Evolutionary conservation across 495 filamentous ascomycete genomes (phyloP), one percentile per base, ranked within the genome.

Genomic region (Aspergillus baeticus): DNA sequence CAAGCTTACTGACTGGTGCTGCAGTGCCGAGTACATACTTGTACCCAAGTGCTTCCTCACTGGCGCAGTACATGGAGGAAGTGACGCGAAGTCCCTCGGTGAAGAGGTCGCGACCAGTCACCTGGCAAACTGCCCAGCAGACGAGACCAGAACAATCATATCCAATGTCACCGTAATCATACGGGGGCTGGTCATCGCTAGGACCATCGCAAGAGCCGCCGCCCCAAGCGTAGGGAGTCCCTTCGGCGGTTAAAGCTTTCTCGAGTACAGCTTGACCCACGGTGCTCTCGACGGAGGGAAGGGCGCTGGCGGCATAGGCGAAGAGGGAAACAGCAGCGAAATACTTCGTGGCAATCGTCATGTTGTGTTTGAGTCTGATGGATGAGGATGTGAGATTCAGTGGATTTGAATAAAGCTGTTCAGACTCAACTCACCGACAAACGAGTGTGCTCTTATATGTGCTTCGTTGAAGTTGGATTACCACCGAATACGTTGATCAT

Each of bases 121-220:
- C 52, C 47, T 63, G 48, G 38, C 61, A 63, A 6, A 63, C 61
- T 6, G 57, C 61, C 61, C 57, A 63, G 45, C 53, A 60, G 14
- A 63, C 61, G 4, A 60, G 57, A 10, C 57, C 57, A 7, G 57
- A 60, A 49, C 61, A 63, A 38, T 60, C 61, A 33, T 60, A 63
- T 6, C 57, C 57, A 6, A 55, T 39, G 34, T 63, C 61, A 10
- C 61, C 61, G 44, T 63, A 63, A n/a, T 63, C 36, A 43, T 63
- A 63, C 1, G 61, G 61, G 11, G 57, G 57, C 33, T 63, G 57
- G 37, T 63, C 57, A 13, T 51, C 37, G 11, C 43, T 51, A 1
- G 57, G 61, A 17, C 61, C 61, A 14, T 56, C 52, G 42, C 61
- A 63, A 26, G 56, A 54, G 18, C 61, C 60, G 15, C 60, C 60